Evolutionary conservation across 192 early-diverging fungal species (phyloP).

Genomic region (Umbelopsis sp.): DNA sequence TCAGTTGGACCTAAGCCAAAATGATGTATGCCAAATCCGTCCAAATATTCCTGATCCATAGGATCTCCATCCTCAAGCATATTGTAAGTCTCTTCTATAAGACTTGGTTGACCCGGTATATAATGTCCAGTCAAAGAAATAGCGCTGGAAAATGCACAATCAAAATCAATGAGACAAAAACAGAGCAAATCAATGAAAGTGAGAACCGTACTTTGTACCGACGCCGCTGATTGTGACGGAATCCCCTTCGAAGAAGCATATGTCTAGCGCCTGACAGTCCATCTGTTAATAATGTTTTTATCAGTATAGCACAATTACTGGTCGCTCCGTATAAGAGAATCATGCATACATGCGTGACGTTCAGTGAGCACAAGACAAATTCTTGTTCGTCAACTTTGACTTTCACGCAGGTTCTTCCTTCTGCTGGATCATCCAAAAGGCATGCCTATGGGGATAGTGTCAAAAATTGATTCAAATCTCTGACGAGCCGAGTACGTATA

Average conservation of each 20-base stretch:
- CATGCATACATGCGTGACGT: neutral
- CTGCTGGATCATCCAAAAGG: neutral
- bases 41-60: constrained; percentile 20
- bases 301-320: neutral
- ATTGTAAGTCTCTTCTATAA: constrained; percentile 6
- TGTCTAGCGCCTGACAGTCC: neutral
- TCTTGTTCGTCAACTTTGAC: constrained; percentile 3
- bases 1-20: constrained; percentile 21
- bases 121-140: constrained; percentile 13
- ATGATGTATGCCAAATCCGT: constrained; percentile 27
- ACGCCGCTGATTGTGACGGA: neutral
- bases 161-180: too few relatives aligned
- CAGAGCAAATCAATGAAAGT: too few relatives aligned
- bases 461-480: neutral
- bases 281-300: neutral
- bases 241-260: constrained; percentile 9
- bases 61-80: constrained; percentile 25
- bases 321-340: neutral
- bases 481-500: neutral
- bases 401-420: constrained; percentile 1
- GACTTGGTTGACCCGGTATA: constrained; percentile 13
- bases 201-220: neutral
- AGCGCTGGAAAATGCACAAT: neutral
- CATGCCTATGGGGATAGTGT: neutral
- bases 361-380: constrained; percentile 4